Conservation (phyloP, 805 yeast genomes). For the Spathaspora passalidarum region DNA sequence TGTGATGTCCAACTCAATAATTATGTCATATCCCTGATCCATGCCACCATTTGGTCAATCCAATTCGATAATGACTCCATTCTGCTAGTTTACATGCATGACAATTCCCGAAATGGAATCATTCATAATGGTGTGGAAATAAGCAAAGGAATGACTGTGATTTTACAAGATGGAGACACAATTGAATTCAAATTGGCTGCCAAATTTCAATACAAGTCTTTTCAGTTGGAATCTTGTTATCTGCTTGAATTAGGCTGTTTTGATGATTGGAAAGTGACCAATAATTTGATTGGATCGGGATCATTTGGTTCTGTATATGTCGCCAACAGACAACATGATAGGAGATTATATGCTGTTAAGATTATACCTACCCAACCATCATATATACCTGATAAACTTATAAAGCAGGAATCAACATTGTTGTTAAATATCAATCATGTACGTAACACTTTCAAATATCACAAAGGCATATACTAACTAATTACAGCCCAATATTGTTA, state of each 20-base stretch:
- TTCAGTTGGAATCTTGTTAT: not conserved
- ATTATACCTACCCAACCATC: conserved; percentile 18
- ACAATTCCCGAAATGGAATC: conserved; percentile 51
- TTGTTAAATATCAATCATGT: conserved; percentile 38
- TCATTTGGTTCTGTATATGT: conserved; percentile 55
- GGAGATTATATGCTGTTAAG: conserved; percentile 48
- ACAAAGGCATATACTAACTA: not conserved
- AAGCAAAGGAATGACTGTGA: conserved; percentile 26
- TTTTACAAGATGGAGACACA: conserved; percentile 38
- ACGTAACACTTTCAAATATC: conserved; percentile 12
- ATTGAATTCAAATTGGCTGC: conserved; percentile 29
- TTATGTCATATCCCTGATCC: conserved; percentile 43
- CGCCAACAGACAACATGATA: conserved; percentile 21
- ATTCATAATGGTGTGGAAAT: conserved; percentile 35
- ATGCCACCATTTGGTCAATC: conserved; percentile 47
- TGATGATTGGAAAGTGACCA: conserved; percentile 39
- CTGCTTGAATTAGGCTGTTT: not conserved
- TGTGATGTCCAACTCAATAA: conserved; percentile 32
- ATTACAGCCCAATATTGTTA: conserved; percentile 46
- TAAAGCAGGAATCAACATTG: conserved; percentile 16
- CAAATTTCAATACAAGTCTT: not conserved
- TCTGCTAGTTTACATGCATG: conserved; percentile 50
- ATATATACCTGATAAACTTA: not conserved
- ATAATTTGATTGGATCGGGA: conserved; percentile 49
- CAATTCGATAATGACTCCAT: conserved; percentile 47